Base-by-base conservation (phyloP, 257 asterid genomes). In the Primulina eburnea region DNA sequence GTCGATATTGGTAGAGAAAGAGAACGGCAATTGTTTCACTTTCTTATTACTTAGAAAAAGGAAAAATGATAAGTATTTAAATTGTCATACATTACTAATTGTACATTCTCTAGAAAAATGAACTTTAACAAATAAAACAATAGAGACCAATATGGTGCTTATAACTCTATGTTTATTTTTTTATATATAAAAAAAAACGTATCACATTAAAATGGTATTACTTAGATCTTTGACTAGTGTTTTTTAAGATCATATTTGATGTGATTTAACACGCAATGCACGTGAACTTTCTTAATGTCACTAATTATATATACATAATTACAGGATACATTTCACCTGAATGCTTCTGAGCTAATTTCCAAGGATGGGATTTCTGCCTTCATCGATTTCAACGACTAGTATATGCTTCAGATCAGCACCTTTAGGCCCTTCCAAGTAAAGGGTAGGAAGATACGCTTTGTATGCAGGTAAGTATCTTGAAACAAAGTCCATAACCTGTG, bases 391-490 rank as follows among this genome's bases (percentile, higher is more conserved):
- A 50, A 91, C 83, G 30, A 86, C 85, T 21, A 94, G 89, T 20
- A 80, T 74, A 75, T 86, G 97, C 21, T 88, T 71, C 0, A 92
- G 93, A 64, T 85, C 90, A 10, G 97, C 84, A 32, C 99, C 97
- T 55, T 70, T 86, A n/a, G 98, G 99, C 37, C 99, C 99, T 88
- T 91, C 97, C 16, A 83, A 74, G 76, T 91, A 94, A 8, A 94
- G 93, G 1, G 97, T 89, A 47, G 99, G 96, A 65, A 94, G 97
- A 76, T 94, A 94, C 21, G 96, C 97, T 72, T 89, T 85, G 92
- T 94, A 94, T 11, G 97, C 97, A 20, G 96, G 98, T 78, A 94
- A 72, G 79, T 94, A 94, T 60, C 98, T 80, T 7, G 99, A 94
- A 57, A 94, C 97, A 67, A 94, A 94, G 77, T 94, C 97, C 80